Base-by-base conservation (phyloP, 768 basidiomycete genomes). In the Xerocomellus chrysenteron region DNA sequence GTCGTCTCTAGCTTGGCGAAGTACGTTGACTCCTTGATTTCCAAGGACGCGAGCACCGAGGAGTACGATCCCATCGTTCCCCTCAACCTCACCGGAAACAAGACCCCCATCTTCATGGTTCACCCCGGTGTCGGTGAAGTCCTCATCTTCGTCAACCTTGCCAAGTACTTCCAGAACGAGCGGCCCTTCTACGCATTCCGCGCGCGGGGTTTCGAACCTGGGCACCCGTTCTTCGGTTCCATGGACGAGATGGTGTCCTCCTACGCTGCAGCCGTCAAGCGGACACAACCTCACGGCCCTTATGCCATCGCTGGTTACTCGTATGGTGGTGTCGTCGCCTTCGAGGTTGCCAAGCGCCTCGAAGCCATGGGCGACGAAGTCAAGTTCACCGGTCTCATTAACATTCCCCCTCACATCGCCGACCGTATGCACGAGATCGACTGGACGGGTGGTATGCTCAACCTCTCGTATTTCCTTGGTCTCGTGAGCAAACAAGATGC, bases 291-390 rank as follows among this genome's bases (percentile, higher is more conserved):
- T 9, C 64, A 55, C 0, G 78, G 78, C 1, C 76, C 78, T 2
- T 77, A 76, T 39, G 72, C 70, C 45, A 57, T 79, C 21, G 77
- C 70, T 4, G 78, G 78, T n/a, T 79, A 79, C 67, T 77, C 76
- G 24, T 78, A 74, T 35, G 77, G 77, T 42, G 77, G 78, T 53
- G 75, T 74, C 14, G 70, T 79, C 3, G 76, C 76, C 2, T 79
- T 75, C 49, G 76, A 79, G 62, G 68, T 79, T 10, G 73, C 71
- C 26, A 79, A 21, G 21, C 21, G 21, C 21, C 21, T 21, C 21
- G 21, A 21, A 21, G 21, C 21, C 21, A 21, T 21, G 21, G 21
- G 21, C 21, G 21, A 21, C 21, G 21, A 21, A 21, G 21, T 21
- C 21, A 21, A 21, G 21, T 21, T 21, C 21, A 21, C 21, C 21